Base-by-base conservation (phyloP, 106 monocot species). In the Platanthera guangdongensis region DNA sequence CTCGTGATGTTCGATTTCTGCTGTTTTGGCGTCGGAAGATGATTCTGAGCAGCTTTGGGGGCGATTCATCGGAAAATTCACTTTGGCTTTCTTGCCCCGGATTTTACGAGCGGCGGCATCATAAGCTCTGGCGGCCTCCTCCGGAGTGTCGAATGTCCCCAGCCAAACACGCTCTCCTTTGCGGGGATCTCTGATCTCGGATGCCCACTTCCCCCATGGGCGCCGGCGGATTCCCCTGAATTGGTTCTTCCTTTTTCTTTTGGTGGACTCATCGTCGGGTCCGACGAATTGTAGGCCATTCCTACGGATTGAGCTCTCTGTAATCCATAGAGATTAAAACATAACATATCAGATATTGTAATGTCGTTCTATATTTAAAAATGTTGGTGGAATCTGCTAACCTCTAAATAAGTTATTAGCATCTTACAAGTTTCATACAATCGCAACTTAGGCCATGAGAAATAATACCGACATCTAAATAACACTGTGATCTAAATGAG, bases 171-270 rank as follows among this genome's bases (percentile, higher is more conserved):
- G 72, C 22, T 85, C 88, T 5, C 88, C 88, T 71, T 85, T 88
- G 48, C 71, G 76, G 21, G 88, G 88, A 64, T 88, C 88, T 78
- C 88, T 81, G 47, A 88, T 88, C 75, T 88, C 88, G 3, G 88
- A 85, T 7, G 88, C 88, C 88, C 88, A 88, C 71, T 88, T 88
- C 9, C 88, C 88, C 88, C 88, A 88, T 21, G 88, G 88, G 18
- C 85, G 84, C 62, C 80, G 88, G 55, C 88, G 84, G 62, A 88
- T 88, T 18, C 88, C 88, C 28, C 88, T 82, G 77, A 77, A 88
- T 21, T 79, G 82, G 76, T 80, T 88, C 77, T 88, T 88, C 57
- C 88, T 82, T 80, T 88, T 88, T 49, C 79, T 76, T 67, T 79
- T 82, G 22, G 78, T 75, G 47, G 68, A 74, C 25, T 78, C 78